A percentile compares a stretch with the other conserved stretches of the same genome.
Evolutionary conservation across 1,139 yeast genomes (phyloP).

Genomic region (Blastobotrys petasosporus): DNA sequence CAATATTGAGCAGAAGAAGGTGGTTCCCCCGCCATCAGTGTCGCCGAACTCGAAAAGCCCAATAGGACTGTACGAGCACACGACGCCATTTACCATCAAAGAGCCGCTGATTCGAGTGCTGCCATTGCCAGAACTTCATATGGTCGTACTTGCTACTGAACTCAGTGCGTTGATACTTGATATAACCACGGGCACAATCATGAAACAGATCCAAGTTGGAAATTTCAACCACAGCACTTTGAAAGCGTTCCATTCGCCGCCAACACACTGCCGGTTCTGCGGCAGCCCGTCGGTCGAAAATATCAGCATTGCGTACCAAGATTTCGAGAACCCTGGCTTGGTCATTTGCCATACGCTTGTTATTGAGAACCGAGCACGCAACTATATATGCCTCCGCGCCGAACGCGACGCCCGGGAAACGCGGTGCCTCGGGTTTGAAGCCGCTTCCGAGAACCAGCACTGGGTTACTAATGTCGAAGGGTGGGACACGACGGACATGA

Average conservation of each 20-base stretch:
- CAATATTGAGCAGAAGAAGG: too few species aligned
- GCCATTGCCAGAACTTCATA: constrained; percentile 29
- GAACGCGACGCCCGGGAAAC: constrained; percentile 91
- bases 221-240: constrained; percentile 56
- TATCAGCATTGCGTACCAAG: constrained; percentile 66
- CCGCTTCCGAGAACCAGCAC: constrained; percentile 63
- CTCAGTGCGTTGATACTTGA: constrained; percentile 46
- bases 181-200: constrained; percentile 65
- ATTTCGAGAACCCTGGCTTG: constrained; percentile 45
- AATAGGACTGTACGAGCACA: neutral
- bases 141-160: constrained; percentile 26
- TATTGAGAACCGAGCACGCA: constrained; percentile 69
- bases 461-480: constrained; percentile 62
- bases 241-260: constrained; percentile 71
- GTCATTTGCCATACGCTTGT: constrained; percentile 68
- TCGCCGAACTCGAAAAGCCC: neutral
- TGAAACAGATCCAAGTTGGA: constrained; percentile 52
- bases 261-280: constrained; percentile 84
- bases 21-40: too few species aligned
- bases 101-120: constrained; percentile 20
- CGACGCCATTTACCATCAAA: constrained; percentile 17
- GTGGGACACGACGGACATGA: constrained; percentile 75
- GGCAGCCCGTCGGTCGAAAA: constrained; percentile 79
- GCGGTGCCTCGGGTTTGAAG: constrained; percentile 78
- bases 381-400: constrained; percentile 75